Percentiles rank a stretch among this genome's conserved stretches.
phyloP scores from a whole-genome alignment of 2,329 filamentous ascomycete species.

The Seiridium unicorne region DNA sequence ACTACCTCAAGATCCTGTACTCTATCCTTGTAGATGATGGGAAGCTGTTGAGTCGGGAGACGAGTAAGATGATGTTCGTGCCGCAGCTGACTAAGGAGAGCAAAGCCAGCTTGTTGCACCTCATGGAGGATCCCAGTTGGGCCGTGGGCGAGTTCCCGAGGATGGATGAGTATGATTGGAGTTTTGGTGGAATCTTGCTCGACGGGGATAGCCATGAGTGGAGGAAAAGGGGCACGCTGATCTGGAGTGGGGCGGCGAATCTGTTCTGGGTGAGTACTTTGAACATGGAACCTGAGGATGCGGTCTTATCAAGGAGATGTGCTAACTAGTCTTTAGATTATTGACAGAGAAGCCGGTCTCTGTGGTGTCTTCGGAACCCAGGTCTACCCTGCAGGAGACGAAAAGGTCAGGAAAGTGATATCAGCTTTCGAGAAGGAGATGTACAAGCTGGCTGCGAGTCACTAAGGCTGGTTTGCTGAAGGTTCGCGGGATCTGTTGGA shows the following conservation, averaged over 20 bases:
- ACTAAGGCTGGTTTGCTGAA: neutral
- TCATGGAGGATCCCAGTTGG: conserved; percentile 24
- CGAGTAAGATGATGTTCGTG: conserved; percentile 42
- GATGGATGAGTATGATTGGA: conserved; percentile 36
- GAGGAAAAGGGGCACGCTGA: conserved; percentile 35
- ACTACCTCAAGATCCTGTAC: conserved; percentile 42
- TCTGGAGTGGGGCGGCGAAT: conserved; percentile 46
- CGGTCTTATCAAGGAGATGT: neutral
- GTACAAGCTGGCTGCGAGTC: neutral
- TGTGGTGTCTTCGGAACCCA: neutral
- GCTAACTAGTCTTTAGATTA: neutral
- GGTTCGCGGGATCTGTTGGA: neutral
- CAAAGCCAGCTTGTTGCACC: conserved; percentile 19
- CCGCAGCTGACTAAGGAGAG: conserved; percentile 37
- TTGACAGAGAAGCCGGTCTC: neutral
- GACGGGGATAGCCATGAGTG: conserved; percentile 32
- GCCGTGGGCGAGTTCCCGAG: conserved; percentile 25
- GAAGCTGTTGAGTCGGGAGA: conserved; percentile 39
- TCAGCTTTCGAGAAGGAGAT: neutral
- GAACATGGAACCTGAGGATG: neutral
- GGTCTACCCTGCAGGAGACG: neutral
- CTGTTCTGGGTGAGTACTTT: conserved; percentile 39
- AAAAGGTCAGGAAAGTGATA: neutral
- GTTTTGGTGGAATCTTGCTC: conserved; percentile 38
- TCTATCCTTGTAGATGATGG: conserved; percentile 48